Evolutionary conservation across 2,329 filamentous ascomycete genomes (phyloP), one percentile per base, ranked within the genome.

Genomic region (Aureobasidium pullulans): DNA sequence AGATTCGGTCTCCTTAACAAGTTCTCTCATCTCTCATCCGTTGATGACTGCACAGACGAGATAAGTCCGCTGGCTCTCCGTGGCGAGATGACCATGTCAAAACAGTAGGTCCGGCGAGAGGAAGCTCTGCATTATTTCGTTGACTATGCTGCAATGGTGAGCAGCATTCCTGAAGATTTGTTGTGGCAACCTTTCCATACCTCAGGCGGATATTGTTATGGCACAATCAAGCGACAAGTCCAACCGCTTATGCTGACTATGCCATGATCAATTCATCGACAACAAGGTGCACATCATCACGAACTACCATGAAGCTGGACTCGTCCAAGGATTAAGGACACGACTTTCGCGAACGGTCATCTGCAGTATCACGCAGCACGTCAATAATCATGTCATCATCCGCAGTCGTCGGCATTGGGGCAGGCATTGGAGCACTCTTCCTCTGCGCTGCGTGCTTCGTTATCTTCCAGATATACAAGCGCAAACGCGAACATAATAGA

Each of bases 381-480:
- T 54, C 29, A 60, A 19, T n/a, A 34, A 46, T 10, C 19, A 54
- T 61, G 36, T 37, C 37, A 5, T 46, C 47, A 2, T 34, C 36
- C 29, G 52, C 52, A 6, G 31, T 49, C 28, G 50, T 69, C 7
- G 67, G 64, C 8, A 62, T 70, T 8, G 70, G 69, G 28, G 47
- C 67, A 9, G 68, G 66, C 1, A 59, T 70, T 13, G 69, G 69
- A 6, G 62, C 62, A 8, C 61, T 64, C 5, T 59, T 70, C 16
- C 34, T 69, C 16, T 50, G 68, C 19, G 64, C 66, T 1, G 65
- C 68, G 31, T 57, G 66, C 11, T 54, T 65, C 6, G 60, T 71
- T 9, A 53, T 62, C 7, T 59, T 64, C 29, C 58, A 62, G 48
- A 68, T 71, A 44, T 60, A 61, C 29, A 62, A 63, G 28, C 66